Evolutionary conservation across 306 rosid species (phyloP), one percentile per base, ranked within the genome.

Genomic region (Citrullus colocynthis): DNA sequence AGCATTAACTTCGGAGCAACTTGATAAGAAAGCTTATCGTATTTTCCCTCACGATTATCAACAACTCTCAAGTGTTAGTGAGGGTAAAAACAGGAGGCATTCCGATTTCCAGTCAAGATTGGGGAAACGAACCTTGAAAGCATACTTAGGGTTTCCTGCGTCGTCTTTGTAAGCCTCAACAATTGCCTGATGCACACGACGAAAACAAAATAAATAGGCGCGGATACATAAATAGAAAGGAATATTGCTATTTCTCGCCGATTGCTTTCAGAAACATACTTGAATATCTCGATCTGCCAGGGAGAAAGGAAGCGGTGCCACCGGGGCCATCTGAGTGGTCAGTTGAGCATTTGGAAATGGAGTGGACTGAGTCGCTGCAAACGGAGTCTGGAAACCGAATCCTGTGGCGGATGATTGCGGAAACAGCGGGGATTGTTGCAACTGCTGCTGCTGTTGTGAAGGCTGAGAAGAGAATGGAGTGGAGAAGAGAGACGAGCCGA

Each of bases 321-420:
- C 99, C 2, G 90, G 94, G 56, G 99, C 99, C 98, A 96, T 96
- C 88, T 89, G 96, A 76, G 96, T 88, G 41, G 88, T 92, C 80
- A 90, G 85, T 74, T 92, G 97, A 30, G 91, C 78, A 75, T 84
- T 88, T 32, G 88, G 81, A 66, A 87, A 89, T 0, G 78, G 81
- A 54, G 85, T 59, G 18, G 87, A 59, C 77, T 90, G 98, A 12
- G 87, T 84, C 21, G 83, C 59, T 36, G 84, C 16, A n/a, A 79
- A 83, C 45, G 91, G 84, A 77, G 80, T 81, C 77, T 83, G 92
- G 81, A 90, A 88, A 10, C 91, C 89, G 60, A 86, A 88, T 63
- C 91, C 89, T 6, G 89, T 76, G 44, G 85, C 52, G n/a, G 88
- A 21, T 55, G 65, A 74, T 55, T 78, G 89, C 84, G 81, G 91